These are phyloP conservation scores for Catenaria anguillulae DNA, from an alignment of 371 early-diverging fungal genomes.

Conservation along the genomic window DNA sequence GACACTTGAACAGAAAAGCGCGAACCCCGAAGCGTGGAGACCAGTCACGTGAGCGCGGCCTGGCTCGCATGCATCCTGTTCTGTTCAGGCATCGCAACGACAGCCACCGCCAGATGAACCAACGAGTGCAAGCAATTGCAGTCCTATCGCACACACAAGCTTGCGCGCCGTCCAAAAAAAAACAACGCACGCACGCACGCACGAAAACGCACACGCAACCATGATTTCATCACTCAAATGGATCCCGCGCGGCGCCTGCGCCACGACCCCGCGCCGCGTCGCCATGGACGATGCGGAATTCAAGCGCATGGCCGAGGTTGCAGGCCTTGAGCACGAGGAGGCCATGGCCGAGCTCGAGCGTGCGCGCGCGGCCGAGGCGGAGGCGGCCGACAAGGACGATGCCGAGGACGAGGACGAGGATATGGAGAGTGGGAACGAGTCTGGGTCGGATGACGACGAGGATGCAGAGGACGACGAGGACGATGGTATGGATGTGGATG, in stretches of 20 bases:
- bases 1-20: too few species aligned
- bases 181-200: too few species aligned
- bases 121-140: too few species aligned
- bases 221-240: conserved; percentile 70
- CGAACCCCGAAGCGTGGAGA: too few species aligned
- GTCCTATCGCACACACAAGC: too few species aligned
- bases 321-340: conserved; percentile 50
- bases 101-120: too few species aligned
- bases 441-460: conserved; percentile 17
- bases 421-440: too few species aligned
- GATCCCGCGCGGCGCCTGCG: conserved; percentile 80
- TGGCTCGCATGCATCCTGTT: too few species aligned
- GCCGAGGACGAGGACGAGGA: conserved; percentile 1
- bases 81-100: too few species aligned
- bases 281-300: conserved; percentile 74
- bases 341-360: conserved; percentile 57
- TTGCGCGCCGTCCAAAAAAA: too few species aligned
- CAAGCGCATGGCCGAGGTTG: conserved; percentile 51
- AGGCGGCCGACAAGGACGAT: neutral
- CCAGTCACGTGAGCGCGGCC: too few species aligned
- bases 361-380: conserved; percentile 9
- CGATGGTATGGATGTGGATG: conserved; percentile 10
- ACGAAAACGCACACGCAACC: too few species aligned
- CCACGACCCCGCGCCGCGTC: conserved; percentile 54
- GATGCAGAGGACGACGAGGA: conserved; percentile 27